A percentile compares a stretch with the other conserved stretches of the same genome.
Conservation (phyloP, 78 protist species). For the Polysphondylium violaceum region DNA sequence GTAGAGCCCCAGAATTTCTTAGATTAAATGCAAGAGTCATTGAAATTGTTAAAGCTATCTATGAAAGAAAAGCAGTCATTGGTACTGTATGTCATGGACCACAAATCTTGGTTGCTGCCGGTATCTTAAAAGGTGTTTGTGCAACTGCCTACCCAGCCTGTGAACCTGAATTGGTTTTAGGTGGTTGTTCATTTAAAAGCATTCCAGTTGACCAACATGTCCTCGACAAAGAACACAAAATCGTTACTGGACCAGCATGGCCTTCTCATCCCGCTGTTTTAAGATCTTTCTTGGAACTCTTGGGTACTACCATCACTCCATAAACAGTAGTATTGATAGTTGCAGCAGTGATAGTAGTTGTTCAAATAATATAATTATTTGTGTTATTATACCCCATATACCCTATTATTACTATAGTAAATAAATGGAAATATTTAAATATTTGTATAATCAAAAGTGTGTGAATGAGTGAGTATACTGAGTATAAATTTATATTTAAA, state of each 20-base stretch:
- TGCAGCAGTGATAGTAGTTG: too few relatives aligned
- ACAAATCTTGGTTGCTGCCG: slow-evolving; percentile 64
- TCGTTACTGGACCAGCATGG: slow-evolving; percentile 75
- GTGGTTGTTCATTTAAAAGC: slow-evolving; percentile 43
- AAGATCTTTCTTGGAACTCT: slow-evolving; percentile 19
- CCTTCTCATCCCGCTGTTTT: slow-evolving; percentile 56
- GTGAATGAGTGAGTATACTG: too few relatives aligned
- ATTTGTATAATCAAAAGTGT: too few relatives aligned
- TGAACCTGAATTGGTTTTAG: slow-evolving; percentile 31
- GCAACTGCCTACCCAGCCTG: slow-evolving; percentile 71
- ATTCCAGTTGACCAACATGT: slow-evolving; percentile 16
- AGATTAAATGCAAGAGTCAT: slow-evolving; percentile 59
- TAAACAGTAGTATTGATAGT: too few relatives aligned
- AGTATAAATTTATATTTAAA: too few relatives aligned
- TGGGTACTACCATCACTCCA: slow-evolving; percentile 62
- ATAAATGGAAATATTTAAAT: too few relatives aligned
- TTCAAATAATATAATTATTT: too few relatives aligned
- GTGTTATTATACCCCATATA: too few relatives aligned
- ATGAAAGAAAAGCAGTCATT: slow-evolving; percentile 39
- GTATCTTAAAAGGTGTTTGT: slow-evolving; percentile 17
- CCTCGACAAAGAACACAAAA: background rate
- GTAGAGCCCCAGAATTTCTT: slow-evolving; percentile 61
- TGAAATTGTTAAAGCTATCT: slow-evolving; percentile 24
- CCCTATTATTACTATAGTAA: too few relatives aligned
- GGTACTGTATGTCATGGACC: slow-evolving; percentile 76